Base-by-base conservation (phyloP, 805 yeast genomes). In the Starmerella khaoyaiensis region DNA sequence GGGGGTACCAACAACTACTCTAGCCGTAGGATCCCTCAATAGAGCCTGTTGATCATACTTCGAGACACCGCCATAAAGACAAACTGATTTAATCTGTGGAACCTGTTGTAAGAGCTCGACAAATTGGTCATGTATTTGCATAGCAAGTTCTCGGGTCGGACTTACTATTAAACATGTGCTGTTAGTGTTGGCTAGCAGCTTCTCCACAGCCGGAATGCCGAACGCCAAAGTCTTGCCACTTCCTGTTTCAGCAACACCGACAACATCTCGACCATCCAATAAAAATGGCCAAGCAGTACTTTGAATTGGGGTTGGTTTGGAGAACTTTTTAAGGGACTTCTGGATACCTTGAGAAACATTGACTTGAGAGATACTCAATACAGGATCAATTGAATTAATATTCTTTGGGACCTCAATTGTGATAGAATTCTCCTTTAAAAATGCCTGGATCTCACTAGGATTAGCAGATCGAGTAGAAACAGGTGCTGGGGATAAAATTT, bases 231-330 rank as follows among this genome's bases (percentile, higher is more conserved):
- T 87, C 60, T 87, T 87, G 54, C 98, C 98, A 1, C 95, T 82
- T 26, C 98, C 98, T 3, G 98, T 87, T 62, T 87, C 96, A 11
- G 98, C 98, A 47, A 87, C 94, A 58, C 97, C 98, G 48, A 87
- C 72, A 19, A 86, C 93, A 56, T 87, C 98, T 41, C 76, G 69
- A 14, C 79, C 79, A 16, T 71, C 62, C 35, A 84, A 62, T 36
- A 87, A 62, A 54, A 73, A 83, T 47, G 98, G 97, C 97, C 97
- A 90, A 7, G 96, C 71, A 31, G 74, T 82, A 22, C 94, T 71
- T 64, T 87, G 98, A 51, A 87, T 87, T 25, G 97, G 97, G 5
- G 97, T 86, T 37, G 98, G 99, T 51, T 74, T 76, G 12, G 82
- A 78, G 63, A 81, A 90, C 50, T 75, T 72, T 27, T 72, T 62